Evolutionary conservation across 2,329 filamentous ascomycete species (phyloP), one percentile per base, ranked within the genome.

Genomic region (Claviceps arundinis): DNA sequence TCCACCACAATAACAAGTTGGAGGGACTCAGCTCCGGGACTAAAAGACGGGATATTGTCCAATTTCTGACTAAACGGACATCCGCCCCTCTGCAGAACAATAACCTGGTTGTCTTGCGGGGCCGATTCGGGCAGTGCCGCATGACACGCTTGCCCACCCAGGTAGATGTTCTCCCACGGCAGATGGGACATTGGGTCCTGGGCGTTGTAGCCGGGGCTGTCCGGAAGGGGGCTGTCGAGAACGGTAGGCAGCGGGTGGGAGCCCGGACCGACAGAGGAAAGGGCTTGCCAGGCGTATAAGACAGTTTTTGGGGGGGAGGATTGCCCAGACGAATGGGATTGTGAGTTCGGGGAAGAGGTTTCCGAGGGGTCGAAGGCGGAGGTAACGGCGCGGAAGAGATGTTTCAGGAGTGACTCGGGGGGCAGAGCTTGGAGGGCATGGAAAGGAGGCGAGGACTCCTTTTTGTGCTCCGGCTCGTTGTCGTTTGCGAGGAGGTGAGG

Each of bases 21-120:
- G 17, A 97, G 71, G 1, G 82, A 75, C 3, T 67, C 64, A 0
- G 73, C 65, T 0, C 74, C 72, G 0, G 86, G 82, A 1, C 81
- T 74, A 63, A 84, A 91, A 9, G 80, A 78, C 0, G 91, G 89
- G n/a, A 97, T 89, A 57, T 88, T 90, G 50, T 77, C 75, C 1
- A 97, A 70, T 66, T 98, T 98, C 30, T 84, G 71, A 38, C 80
- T 84, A 66, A 97, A 97, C 24, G 78, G 85, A 70, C 93, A 98
- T 1, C 81, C 82, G 41, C 93, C 91, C 5, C 93, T 82, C 30
- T 80, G 82, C 60, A 97, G 75, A 48, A 95, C 78, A 54, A 98
- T 82, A 54, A 97, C 73, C 50, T 95, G 84, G 68, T 95, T 74
- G 46, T 73, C 67, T 30, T 72, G 73, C 2, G 75, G 68, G 0